These are phyloP conservation scores for Xylariaceae sp. DNA, from an alignment of 2,329 filamentous ascomycete genomes.

Conservation along the genomic window DNA sequence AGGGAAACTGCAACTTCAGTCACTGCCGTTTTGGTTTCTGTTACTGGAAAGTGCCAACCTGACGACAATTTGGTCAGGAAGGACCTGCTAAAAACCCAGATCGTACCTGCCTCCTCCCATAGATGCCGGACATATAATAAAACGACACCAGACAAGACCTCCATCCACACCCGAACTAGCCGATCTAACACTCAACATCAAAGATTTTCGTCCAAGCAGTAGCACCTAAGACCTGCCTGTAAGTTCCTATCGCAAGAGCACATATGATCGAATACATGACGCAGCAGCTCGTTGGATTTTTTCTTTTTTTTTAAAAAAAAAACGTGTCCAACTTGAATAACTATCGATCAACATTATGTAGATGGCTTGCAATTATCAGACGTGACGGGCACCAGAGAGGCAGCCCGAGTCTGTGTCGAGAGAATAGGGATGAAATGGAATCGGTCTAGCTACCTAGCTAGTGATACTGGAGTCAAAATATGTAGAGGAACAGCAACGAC, in stretches of 20 bases:
- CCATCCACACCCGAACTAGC: no score
- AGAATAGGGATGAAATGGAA: neutral
- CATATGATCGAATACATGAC: neutral
- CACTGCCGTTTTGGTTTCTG: neutral
- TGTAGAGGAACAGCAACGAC: neutral
- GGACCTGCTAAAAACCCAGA: no score
- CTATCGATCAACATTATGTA: neutral
- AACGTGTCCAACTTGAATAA: neutral
- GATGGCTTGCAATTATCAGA: no score
- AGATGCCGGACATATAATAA: no score
- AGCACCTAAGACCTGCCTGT: neutral
- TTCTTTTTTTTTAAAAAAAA: neutral
- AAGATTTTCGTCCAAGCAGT: no score
- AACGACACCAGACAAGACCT: no score
- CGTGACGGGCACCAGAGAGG: no score
- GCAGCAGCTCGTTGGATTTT: neutral
- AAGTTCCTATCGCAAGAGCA: neutral
- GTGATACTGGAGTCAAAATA: neutral
- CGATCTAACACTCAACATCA: no score
- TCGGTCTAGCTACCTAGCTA: neutral
- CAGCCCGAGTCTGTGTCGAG: neutral
- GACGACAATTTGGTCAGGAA: no score
- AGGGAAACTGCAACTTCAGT: neutral
- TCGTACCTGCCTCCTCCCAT: no score
- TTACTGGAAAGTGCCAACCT: no score